phyloP scores from a whole-genome alignment of 1,139 yeast species.

The Yamadazyma siamensis region DNA sequence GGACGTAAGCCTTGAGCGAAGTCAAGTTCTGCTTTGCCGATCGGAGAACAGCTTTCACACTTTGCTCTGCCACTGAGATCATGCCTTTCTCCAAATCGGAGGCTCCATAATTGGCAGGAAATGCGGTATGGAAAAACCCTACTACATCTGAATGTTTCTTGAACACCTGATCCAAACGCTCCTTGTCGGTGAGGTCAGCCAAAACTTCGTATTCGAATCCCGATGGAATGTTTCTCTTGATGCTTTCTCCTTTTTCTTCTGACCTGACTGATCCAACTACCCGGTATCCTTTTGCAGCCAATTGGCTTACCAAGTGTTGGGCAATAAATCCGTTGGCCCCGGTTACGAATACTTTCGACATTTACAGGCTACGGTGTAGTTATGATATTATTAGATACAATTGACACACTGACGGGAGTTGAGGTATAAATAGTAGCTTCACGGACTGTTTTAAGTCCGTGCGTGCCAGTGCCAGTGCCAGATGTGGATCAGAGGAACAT shows the following conservation, averaged over 20 bases:
- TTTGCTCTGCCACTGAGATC: conserved; percentile 17
- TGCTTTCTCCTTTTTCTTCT: conserved; percentile 47
- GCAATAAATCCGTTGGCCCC: conserved; percentile 39
- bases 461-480: too few relatives aligned
- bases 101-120: conserved; percentile 18
- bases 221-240: conserved; percentile 30
- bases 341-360: conserved; percentile 24
- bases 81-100: conserved; percentile 17
- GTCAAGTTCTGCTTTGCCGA: conserved; percentile 19
- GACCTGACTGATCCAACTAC: conserved; percentile 63
- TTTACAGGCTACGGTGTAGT: too few relatives aligned
- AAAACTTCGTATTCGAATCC: conserved; percentile 46
- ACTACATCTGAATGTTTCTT: conserved; percentile 46
- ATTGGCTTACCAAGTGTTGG: conserved; percentile 25
- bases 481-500: too few relatives aligned
- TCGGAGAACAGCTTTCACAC: conserved; percentile 21
- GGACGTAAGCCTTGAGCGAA: conserved; percentile 21
- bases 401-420: too few relatives aligned
- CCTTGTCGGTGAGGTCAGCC: conserved; percentile 41
- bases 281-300: conserved; percentile 36
- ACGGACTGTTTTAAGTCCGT: too few relatives aligned
- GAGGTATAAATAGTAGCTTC: too few relatives aligned
- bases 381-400: too few relatives aligned
- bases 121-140: conserved; percentile 49
- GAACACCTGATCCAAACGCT: conserved; percentile 54